Evolutionary conservation across 1,139 yeast species (phyloP).

Genomic region (Geotrichum candidum): DNA sequence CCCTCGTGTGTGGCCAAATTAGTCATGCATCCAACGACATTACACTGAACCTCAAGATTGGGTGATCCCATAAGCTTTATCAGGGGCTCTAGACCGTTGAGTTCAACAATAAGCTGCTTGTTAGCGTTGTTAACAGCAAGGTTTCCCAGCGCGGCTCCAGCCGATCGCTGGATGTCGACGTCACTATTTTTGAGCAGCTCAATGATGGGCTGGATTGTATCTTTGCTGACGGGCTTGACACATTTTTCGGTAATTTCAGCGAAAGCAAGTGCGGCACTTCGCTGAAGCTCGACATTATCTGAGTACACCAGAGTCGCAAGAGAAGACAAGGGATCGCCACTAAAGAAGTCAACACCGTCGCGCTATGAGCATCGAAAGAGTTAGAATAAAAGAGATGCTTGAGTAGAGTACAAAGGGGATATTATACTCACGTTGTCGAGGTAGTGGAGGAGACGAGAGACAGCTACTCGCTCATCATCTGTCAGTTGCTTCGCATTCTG

Average conservation of each 20-base stretch:
- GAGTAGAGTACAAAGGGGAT: neutral
- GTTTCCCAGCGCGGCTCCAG: slow-evolving; percentile 97
- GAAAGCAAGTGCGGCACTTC: slow-evolving; percentile 96
- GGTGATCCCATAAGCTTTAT: slow-evolving; percentile 96
- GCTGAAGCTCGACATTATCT: slow-evolving; percentile 87
- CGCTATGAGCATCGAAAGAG: slow-evolving; percentile 27
- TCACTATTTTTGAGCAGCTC: slow-evolving; percentile 81
- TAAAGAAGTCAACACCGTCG: slow-evolving; percentile 80
- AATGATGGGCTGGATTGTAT: slow-evolving; percentile 87
- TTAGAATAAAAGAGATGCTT: neutral
- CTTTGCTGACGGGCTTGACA: slow-evolving; percentile 77
- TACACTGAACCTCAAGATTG: slow-evolving; percentile 96
- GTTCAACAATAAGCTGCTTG: slow-evolving; percentile 86
- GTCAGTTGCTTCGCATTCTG: slow-evolving; percentile 4
- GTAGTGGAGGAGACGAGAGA: slow-evolving; percentile 79
- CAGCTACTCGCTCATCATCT: slow-evolving; percentile 95
- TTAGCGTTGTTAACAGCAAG: slow-evolving; percentile 95
- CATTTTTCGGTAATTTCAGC: slow-evolving; percentile 94
- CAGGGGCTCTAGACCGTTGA: slow-evolving; percentile 96
- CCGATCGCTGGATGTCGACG: slow-evolving; percentile 94
- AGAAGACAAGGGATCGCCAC: slow-evolving; percentile 70
- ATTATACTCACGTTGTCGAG: slow-evolving; percentile 58
- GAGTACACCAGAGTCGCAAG: slow-evolving; percentile 89
- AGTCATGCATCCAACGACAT: slow-evolving; percentile 98
- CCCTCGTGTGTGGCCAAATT: slow-evolving; percentile 98